phyloP scores from a whole-genome alignment of 2,329 filamentous ascomycete genomes.

The Fusarium lateritium region DNA sequence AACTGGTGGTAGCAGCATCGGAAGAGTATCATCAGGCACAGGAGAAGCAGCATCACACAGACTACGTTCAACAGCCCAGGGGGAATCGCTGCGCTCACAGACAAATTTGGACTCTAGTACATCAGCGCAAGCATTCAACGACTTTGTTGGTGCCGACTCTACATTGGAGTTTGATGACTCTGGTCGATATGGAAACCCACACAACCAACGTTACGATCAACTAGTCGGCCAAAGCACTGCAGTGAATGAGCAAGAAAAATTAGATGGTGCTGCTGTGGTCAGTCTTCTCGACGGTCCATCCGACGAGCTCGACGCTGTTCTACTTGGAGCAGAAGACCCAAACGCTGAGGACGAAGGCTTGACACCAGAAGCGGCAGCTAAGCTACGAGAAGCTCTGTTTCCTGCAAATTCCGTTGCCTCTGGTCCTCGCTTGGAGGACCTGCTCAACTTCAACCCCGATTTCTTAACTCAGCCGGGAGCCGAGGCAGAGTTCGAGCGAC shows the following conservation, averaged over 20 bases:
- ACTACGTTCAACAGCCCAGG: constrained; percentile 25
- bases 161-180: constrained; percentile 24
- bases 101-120: constrained; percentile 45
- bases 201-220: neutral
- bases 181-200: neutral
- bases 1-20: constrained; percentile 29
- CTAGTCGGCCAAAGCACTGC: neutral
- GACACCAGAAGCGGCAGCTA: constrained; percentile 50
- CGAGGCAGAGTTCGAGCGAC: constrained; percentile 35
- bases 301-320: constrained; percentile 33
- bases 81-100: constrained; percentile 38
- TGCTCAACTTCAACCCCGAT: constrained; percentile 67
- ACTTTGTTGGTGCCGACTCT: constrained; percentile 39
- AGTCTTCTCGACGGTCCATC: constrained; percentile 54
- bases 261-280: constrained; percentile 59
- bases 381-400: constrained; percentile 59
- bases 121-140: constrained; percentile 52
- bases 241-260: constrained; percentile 46
- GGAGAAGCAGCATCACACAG: constrained; percentile 45
- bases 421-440: constrained; percentile 58
- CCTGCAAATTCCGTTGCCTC: constrained; percentile 26
- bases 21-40: constrained; percentile 26
- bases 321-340: constrained; percentile 42
- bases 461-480: constrained; percentile 53
- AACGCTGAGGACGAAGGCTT: constrained; percentile 45